Evolutionary conservation across 441 rosid genomes (phyloP).

Genomic region (Erodium texanum): DNA sequence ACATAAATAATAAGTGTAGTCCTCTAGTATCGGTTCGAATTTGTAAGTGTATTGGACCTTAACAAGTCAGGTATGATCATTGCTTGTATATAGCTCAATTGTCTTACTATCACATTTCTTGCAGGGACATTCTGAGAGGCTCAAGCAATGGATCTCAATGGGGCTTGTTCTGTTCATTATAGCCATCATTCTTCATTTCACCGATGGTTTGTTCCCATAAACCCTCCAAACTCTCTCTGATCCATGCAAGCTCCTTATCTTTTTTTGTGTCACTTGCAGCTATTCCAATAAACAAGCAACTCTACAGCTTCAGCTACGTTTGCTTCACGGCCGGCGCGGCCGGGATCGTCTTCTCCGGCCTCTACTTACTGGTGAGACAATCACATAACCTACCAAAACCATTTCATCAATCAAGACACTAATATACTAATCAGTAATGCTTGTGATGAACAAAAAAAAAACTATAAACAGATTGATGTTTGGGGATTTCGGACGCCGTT

Average conservation of each 20-base stretch:
- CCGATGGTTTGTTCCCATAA: conserved; percentile 28
- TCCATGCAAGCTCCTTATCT: background rate
- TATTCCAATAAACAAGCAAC: conserved; percentile 69
- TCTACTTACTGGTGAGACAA: conserved; percentile 38
- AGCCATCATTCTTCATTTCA: conserved; percentile 53
- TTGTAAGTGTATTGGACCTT: too few relatives aligned
- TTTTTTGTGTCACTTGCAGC: conserved; percentile 26
- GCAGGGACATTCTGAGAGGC: conserved; percentile 53
- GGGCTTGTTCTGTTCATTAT: conserved; percentile 31
- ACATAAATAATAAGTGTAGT: too few relatives aligned
- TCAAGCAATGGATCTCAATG: conserved; percentile 53
- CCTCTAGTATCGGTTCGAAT: too few relatives aligned
- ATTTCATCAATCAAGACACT: too few relatives aligned
- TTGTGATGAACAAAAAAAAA: background rate
- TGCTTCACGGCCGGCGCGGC: conserved; percentile 66
- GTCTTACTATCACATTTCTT: background rate
- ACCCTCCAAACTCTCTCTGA: background rate
- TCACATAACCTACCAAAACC: too few relatives aligned
- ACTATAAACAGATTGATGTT: conserved; percentile 40
- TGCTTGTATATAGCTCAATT: too few relatives aligned
- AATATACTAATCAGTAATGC: too few relatives aligned
- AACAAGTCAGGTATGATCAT: too few relatives aligned
- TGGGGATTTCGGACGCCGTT: conserved; percentile 46
- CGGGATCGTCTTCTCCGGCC: conserved; percentile 51
- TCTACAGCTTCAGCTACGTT: conserved; percentile 59